phyloP scores from a whole-genome alignment of 192 early-diverging fungal species.

The Coemansia sp. region DNA sequence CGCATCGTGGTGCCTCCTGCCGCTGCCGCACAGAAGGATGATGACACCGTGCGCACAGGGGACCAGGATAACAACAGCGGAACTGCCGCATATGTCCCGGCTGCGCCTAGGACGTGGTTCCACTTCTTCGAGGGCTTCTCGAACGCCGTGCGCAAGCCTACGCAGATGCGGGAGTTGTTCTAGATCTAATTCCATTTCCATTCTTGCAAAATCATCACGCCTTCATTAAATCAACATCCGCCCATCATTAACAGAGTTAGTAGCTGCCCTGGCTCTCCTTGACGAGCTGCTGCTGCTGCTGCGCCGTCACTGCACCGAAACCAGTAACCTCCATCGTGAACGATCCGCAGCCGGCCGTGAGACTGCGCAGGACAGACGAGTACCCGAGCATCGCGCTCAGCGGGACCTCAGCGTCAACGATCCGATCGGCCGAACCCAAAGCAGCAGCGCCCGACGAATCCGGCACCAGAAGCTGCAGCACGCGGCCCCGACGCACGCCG shows the following conservation, averaged over 20 bases:
- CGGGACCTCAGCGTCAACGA: constrained; percentile 63
- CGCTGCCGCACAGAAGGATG: no score
- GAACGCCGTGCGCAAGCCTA: constrained; percentile 82
- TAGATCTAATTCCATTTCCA: no score
- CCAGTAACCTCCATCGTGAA: constrained; percentile 84
- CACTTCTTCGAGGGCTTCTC: constrained; percentile 89
- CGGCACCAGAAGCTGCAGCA: constrained; percentile 54
- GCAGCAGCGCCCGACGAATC: constrained; percentile 31
- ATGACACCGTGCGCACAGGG: no score
- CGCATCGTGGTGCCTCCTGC: constrained; percentile 52
- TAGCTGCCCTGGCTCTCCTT: constrained; percentile 65
- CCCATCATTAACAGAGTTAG: constrained; percentile 4
- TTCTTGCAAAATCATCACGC: no score
- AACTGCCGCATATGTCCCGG: constrained; percentile 7
- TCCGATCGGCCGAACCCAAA: not conserved
- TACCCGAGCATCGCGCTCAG: constrained; percentile 86
- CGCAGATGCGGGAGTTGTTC: constrained; percentile 65
- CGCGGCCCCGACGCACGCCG: constrained; percentile 70
- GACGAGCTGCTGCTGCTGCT: constrained; percentile 71
- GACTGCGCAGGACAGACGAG: constrained; percentile 72
- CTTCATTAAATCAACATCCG: not conserved
- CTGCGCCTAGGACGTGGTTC: constrained; percentile 57
- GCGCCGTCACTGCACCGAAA: constrained; percentile 75
- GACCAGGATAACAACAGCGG: not conserved
- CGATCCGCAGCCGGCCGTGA: constrained; percentile 82